These are phyloP conservation scores for Penicillium sp. DNA, from an alignment of 2,329 filamentous ascomycete genomes.

Conservation along the genomic window DNA sequence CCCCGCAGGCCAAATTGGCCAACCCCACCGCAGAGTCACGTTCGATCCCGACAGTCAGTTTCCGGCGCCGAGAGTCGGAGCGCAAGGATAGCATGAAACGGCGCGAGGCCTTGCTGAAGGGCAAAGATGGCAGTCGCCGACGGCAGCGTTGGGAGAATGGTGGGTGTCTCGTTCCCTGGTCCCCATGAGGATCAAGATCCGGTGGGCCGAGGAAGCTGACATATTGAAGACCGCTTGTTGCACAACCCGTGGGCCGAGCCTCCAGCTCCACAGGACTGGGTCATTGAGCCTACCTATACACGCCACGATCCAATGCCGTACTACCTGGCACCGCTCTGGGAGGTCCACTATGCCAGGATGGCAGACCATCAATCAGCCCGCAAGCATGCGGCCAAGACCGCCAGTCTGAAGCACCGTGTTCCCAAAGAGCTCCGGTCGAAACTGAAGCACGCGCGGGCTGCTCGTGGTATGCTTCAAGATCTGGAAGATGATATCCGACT, in stretches of 20 bases:
- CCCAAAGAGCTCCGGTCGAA: conserved; percentile 78
- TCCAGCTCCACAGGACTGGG: conserved; percentile 79
- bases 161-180: conserved; percentile 42
- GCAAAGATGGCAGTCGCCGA: conserved; percentile 85
- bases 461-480: conserved; percentile 76
- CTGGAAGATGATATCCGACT: conserved; percentile 80
- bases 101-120: conserved; percentile 78
- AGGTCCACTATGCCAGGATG: conserved; percentile 54
- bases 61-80: conserved; percentile 55
- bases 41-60: conserved; percentile 40
- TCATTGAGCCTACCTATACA: conserved; percentile 77
- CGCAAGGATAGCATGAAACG: conserved; percentile 63
- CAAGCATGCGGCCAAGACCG: conserved; percentile 41
- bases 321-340: conserved; percentile 85
- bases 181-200: neutral
- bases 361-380: conserved; percentile 36
- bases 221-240: conserved; percentile 71
- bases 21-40: conserved; percentile 22
- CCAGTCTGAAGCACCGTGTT: conserved; percentile 52
- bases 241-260: conserved; percentile 84
- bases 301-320: conserved; percentile 76
- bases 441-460: conserved; percentile 76
- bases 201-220: conserved; percentile 23
- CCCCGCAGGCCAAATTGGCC: conserved; percentile 30
- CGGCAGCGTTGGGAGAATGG: conserved; percentile 94